Percentiles rank a stretch among this genome's conserved stretches.
Evolutionary conservation across 768 basidiomycete species (phyloP).

Genomic region (Rubroboletus satanas): DNA sequence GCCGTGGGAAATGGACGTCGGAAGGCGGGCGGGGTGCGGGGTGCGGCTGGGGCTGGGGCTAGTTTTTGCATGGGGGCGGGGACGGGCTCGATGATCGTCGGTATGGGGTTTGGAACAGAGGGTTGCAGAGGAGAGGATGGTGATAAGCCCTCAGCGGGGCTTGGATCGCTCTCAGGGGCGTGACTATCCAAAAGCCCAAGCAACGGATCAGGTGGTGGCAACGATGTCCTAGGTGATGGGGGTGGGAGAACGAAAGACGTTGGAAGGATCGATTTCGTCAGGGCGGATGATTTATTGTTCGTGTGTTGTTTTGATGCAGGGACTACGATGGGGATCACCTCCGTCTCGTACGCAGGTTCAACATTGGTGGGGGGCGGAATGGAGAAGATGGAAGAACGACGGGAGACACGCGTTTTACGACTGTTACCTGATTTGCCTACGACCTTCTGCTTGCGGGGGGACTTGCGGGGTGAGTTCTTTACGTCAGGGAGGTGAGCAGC

Average conservation of each 20-base stretch:
- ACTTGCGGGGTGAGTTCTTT: constrained; percentile 42
- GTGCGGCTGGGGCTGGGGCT: not conserved
- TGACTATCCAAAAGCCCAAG: constrained; percentile 24
- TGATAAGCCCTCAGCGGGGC: not conserved
- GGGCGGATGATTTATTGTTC: constrained; percentile 16
- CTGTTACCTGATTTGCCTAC: constrained; percentile 44
- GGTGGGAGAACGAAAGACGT: constrained; percentile 76
- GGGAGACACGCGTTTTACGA: constrained; percentile 44
- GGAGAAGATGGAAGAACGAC: constrained; percentile 43
- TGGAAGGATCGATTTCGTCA: constrained; percentile 52
- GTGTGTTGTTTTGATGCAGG: constrained; percentile 28
- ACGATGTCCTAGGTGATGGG: constrained; percentile 64
- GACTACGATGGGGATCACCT: constrained; percentile 37
- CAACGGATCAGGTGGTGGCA: constrained; percentile 44
- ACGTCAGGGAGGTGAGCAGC: constrained; percentile 27
- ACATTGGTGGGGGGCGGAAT: constrained; percentile 34
- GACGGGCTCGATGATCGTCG: constrained; percentile 20
- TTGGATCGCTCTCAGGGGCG: constrained; percentile 12
- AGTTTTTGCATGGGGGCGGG: constrained; percentile 5
- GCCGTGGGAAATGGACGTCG: constrained; percentile 62
- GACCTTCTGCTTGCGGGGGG: constrained; percentile 42
- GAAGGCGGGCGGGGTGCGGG: constrained; percentile 22
- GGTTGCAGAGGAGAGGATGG: not conserved
- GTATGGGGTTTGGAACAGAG: constrained; percentile 14
- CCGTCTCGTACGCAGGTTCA: constrained; percentile 50